phyloP scores from a whole-genome alignment of 2,329 filamentous ascomycete species.

The Colletotrichum orchidophilum region DNA sequence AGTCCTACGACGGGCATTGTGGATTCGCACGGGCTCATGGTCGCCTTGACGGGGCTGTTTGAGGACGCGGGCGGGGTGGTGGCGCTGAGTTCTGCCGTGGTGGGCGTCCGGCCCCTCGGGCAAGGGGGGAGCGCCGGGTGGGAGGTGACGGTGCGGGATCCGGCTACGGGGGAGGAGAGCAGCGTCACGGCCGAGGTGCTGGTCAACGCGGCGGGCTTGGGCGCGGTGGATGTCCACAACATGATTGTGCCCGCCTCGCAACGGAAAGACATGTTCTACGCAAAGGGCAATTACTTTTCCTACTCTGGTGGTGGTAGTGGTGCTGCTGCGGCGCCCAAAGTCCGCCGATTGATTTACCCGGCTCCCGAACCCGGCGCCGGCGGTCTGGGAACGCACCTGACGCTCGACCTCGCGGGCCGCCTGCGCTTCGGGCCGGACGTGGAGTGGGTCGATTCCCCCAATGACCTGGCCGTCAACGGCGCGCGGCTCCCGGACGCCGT shows the following conservation, averaged over 20 bases:
- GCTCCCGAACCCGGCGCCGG: constrained; percentile 83
- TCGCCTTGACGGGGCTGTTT: constrained; percentile 78
- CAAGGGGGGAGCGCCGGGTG: constrained; percentile 70
- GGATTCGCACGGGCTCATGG: constrained; percentile 87
- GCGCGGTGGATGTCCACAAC: constrained; percentile 81
- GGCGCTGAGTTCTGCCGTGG: constrained; percentile 75
- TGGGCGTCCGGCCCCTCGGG: constrained; percentile 61
- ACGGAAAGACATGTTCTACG: constrained; percentile 75
- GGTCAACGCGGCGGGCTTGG: constrained; percentile 87
- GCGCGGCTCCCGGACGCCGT: constrained; percentile 73
- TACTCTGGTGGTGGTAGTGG: constrained; percentile 62
- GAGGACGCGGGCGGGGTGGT: constrained; percentile 80
- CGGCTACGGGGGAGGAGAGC: constrained; percentile 54
- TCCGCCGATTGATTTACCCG: constrained; percentile 85
- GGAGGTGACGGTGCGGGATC: constrained; percentile 67
- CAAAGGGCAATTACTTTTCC: constrained; percentile 95
- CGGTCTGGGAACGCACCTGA: constrained; percentile 92
- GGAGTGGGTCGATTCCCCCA: constrained; percentile 83
- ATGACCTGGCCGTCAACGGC: constrained; percentile 74
- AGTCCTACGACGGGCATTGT: constrained; percentile 89
- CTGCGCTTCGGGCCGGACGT: constrained; percentile 95
- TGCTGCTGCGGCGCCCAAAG: constrained; percentile 63
- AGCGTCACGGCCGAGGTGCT: constrained; percentile 79
- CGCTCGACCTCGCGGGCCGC: constrained; percentile 84
- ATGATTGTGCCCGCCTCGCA: constrained; percentile 73